Evolutionary conservation across 2,329 filamentous ascomycete species (phyloP).

Genomic region (Venturia aucupariae): DNA sequence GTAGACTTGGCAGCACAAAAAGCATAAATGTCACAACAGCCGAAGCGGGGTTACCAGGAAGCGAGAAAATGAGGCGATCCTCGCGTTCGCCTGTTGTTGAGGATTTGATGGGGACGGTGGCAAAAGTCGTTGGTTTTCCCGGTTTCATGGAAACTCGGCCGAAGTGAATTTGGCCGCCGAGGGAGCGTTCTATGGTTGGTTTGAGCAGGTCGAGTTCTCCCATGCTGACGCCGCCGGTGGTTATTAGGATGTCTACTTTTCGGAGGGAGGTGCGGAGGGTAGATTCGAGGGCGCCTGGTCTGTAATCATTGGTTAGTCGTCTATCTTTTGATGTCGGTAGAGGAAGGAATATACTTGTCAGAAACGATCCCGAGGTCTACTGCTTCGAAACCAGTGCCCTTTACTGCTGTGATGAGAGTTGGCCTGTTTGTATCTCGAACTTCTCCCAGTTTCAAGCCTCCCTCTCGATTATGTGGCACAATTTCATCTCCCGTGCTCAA

Average conservation of each 20-base stretch:
- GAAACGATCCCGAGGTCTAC: slow-evolving; percentile 79
- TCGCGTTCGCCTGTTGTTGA: slow-evolving; percentile 42
- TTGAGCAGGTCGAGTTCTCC: slow-evolving; percentile 95
- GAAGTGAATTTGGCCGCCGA: slow-evolving; percentile 92
- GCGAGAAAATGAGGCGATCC: slow-evolving; percentile 69
- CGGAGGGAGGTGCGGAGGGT: slow-evolving; percentile 67
- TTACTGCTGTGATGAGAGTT: slow-evolving; percentile 69
- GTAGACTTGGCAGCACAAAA: slow-evolving; percentile 82
- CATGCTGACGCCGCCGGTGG: slow-evolving; percentile 93
- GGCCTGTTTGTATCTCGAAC: slow-evolving; percentile 91
- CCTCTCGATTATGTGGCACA: slow-evolving; percentile 59
- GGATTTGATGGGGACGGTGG: slow-evolving; percentile 62
- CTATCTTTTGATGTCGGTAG: neutral
- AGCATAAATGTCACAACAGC: slow-evolving; percentile 89
- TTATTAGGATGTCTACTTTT: slow-evolving; percentile 72
- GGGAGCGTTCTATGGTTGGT: slow-evolving; percentile 80
- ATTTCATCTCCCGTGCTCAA: slow-evolving; percentile 95
- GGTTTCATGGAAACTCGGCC: slow-evolving; percentile 97
- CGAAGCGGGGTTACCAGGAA: slow-evolving; percentile 90
- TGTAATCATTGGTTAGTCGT: slow-evolving; percentile 25
- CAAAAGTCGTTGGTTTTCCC: slow-evolving; percentile 95
- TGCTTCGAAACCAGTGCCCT: slow-evolving; percentile 65
- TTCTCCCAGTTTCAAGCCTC: slow-evolving; percentile 62
- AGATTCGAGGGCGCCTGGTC: slow-evolving; percentile 63
- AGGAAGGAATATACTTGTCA: slow-evolving; percentile 44